Base-by-base conservation (phyloP, 371 early-diverging fungal genomes). In the Modicella reniformis region DNA sequence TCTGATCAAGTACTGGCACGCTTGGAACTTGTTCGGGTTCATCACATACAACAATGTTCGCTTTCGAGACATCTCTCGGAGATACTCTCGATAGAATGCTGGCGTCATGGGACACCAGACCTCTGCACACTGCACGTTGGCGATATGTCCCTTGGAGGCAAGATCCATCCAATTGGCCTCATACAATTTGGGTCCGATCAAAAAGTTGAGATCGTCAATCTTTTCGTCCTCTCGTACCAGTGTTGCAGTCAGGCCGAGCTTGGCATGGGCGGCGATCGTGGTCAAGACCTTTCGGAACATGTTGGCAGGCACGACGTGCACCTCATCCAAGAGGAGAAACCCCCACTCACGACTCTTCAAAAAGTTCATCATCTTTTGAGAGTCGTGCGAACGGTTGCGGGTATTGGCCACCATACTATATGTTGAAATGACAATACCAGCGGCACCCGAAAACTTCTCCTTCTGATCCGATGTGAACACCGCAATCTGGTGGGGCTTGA, bases 91-190 rank as follows among this genome's bases (percentile, higher is more conserved):
- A 82, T 99, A 99, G 75, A 99, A 99, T 65, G 96, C 98, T 0
- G 95, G 90, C 2, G 99, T 96, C 99, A 99, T 99, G 10, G 92
- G 90, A 80, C 99, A 99, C 99, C 99, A 99, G 12, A 99, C 98
- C 82, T 99, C 99, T 0, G 98, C 95, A 82, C 99, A 99, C 83
- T 97, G 94, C 8, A 99, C 99, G 47, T 92, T 96, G 26, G 99
- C 99, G 84, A 99, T 99, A 80, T 99, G 99, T 25, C 99, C 99
- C 71, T 94, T 90, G 37, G 89, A 91, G 47, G 99, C 96, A 58
- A 99, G 83, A 81, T 99, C 99, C 93, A 99, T 94, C 99, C 99
- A 99, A 81, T 99, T 99, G 32, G 99, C 99, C 84, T 99, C 99
- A 83, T 97, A 99, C 32, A 99, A 85, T 83, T 99, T 99, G 32